phyloP scores from a whole-genome alignment of 306 rosid genomes.

The Prunus salicina region DNA sequence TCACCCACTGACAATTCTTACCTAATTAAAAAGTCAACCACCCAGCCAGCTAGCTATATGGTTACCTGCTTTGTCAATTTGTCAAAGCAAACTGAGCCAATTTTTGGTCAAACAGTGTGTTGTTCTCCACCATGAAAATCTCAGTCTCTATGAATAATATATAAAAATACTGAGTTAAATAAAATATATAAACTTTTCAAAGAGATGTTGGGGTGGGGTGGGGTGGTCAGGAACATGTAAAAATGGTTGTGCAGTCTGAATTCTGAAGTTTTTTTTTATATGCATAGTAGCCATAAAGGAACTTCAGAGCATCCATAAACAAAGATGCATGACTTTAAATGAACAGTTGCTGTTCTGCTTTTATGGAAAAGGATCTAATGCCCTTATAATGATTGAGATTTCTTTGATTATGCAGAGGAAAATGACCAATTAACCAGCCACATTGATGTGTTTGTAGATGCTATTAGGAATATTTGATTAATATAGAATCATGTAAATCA shows the following conservation, averaged over 20 bases:
- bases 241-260: not conserved
- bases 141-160: not conserved
- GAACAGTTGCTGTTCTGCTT: not conserved
- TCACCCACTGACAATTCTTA: not conserved
- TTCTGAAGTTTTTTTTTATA: not conserved
- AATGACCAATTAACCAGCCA: no score
- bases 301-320: constrained; percentile 2
- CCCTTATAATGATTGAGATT: no score
- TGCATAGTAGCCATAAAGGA: not conserved
- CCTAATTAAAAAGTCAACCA: no score
- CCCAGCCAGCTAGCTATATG: not conserved
- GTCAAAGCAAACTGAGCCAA: not conserved
- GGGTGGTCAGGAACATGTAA: not conserved
- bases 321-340: not conserved
- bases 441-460: not conserved
- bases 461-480: not conserved
- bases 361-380: not conserved
- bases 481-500: not conserved
- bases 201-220: not conserved
- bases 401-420: no score
- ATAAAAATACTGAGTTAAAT: not conserved
- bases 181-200: not conserved
- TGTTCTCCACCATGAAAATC: not conserved
- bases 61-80: not conserved
- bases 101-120: constrained; percentile 4